Percentiles rank a stretch among this genome's conserved stretches.
Conservation (phyloP, 228 moss, liverwort and hornwort genomes). For the Sphagnum magellanicum region DNA sequence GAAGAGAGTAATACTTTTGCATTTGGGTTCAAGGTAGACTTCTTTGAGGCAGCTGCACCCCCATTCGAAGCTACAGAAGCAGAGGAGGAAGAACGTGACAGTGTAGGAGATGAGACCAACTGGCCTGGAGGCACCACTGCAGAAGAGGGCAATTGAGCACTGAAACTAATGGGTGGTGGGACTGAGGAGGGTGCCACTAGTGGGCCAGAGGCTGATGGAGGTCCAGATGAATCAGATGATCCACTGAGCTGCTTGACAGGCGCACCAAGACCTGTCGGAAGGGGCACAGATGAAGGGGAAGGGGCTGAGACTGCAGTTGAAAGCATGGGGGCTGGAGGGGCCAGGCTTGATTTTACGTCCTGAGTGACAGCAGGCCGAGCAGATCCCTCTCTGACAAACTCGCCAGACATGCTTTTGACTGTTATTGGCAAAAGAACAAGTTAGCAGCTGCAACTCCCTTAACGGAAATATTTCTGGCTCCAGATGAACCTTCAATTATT, state of each 20-base stretch:
- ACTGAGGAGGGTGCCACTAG: constrained; percentile 3
- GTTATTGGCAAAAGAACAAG: neutral
- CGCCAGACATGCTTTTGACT: constrained; percentile 7
- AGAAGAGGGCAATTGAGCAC: constrained; percentile 11
- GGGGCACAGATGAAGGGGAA: constrained; percentile 23
- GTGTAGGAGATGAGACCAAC: constrained; percentile 21
- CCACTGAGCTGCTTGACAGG: constrained; percentile 1
- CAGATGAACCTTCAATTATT: neutral
- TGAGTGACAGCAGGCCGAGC: constrained; percentile 19
- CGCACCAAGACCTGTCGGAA: constrained; percentile 28
- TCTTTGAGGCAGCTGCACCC: constrained; percentile 38
- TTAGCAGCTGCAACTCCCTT: too few relatives aligned
- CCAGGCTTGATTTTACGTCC: constrained; percentile 27
- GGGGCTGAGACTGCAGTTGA: constrained; percentile 24
- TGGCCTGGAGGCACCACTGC: constrained; percentile 11
- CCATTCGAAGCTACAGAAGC: constrained; percentile 47
- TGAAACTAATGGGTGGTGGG: neutral
- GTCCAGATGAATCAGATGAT: constrained; percentile 1
- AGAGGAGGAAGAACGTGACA: constrained; percentile 51
- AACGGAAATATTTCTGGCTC: neutral
- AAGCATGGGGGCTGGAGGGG: constrained; percentile 19
- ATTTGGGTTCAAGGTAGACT: constrained; percentile 58
- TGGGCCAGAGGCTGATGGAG: constrained; percentile 8
- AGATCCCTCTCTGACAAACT: constrained; percentile 18
- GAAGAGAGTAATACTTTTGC: constrained; percentile 51